These are phyloP conservation scores for Rhamnella rubrinervis DNA, from an alignment of 331 rosid genomes.

Conservation along the genomic window DNA sequence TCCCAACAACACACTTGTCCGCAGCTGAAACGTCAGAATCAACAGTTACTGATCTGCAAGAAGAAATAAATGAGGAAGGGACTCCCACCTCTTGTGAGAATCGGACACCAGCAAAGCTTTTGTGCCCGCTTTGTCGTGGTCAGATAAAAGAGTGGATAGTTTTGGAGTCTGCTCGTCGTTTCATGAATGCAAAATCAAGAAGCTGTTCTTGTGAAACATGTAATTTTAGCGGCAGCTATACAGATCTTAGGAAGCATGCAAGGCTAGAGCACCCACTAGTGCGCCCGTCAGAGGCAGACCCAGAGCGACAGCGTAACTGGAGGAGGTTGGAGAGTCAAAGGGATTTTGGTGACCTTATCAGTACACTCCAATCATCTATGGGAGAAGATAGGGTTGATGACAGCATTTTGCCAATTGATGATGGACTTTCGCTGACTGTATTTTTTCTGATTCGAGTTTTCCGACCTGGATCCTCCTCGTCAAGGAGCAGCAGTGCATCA, in stretches of 20 bases:
- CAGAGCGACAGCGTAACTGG: constrained; percentile 90
- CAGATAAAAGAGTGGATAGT: constrained; percentile 79
- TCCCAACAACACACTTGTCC: constrained; percentile 27
- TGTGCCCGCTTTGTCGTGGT: constrained; percentile 96
- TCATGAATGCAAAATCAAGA: constrained; percentile 88
- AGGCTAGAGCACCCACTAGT: constrained; percentile 83
- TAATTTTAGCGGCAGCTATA: constrained; percentile 70
- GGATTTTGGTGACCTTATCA: constrained; percentile 88
- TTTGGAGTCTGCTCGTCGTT: constrained; percentile 77
- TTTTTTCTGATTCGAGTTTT: constrained; percentile 74
- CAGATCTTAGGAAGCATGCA: constrained; percentile 94
- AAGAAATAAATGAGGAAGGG: constrained; percentile 45
- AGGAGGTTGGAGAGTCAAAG: constrained; percentile 92
- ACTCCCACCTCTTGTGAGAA: constrained; percentile 67
- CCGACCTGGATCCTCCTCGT: constrained; percentile 53
- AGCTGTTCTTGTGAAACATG: constrained; percentile 92
- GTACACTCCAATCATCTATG: constrained; percentile 86
- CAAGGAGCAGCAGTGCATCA: constrained; percentile 52
- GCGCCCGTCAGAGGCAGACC: constrained; percentile 85
- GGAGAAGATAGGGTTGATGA: constrained; percentile 84
- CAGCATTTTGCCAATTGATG: constrained; percentile 62
- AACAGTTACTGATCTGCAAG: constrained; percentile 37
- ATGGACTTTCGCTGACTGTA: constrained; percentile 85
- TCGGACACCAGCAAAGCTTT: constrained; percentile 49
- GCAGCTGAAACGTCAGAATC: constrained; percentile 30